Percentiles rank a stretch among this genome's conserved stretches.
phyloP scores from a whole-genome alignment of 352 stramenopile species.

The Plasmopara muralis region DNA sequence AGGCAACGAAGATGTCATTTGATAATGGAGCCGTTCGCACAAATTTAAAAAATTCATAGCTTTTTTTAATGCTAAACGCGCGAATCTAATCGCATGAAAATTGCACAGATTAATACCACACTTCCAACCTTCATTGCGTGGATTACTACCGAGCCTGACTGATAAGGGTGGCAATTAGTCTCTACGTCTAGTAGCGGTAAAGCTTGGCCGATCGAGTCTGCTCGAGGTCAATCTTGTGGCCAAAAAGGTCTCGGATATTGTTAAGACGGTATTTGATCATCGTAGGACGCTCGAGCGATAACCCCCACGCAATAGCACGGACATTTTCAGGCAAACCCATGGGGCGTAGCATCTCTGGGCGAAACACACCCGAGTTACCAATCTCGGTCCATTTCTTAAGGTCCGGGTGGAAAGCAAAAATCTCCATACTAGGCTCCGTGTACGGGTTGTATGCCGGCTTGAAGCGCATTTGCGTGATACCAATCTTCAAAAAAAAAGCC shows the following conservation, averaged over 20 bases:
- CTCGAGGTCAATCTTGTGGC: constrained; percentile 98
- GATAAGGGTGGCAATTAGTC: constrained; percentile 5
- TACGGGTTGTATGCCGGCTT: constrained; percentile 99
- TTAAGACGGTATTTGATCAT: constrained; percentile 99
- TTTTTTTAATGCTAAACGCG: no score
- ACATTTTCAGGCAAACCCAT: constrained; percentile 99
- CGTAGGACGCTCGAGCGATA: constrained; percentile 98
- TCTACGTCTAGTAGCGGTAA: constrained; percentile 65
- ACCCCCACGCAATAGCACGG: constrained; percentile 98
- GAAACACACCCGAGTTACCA: constrained; percentile 98
- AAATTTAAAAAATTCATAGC: no score
- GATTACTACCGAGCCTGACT: no score
- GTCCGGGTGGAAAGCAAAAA: constrained; percentile 99
- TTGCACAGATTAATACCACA: no score
- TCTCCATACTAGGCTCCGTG: constrained; percentile 99
- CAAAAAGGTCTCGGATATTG: constrained; percentile 99
- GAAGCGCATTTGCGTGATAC: constrained; percentile 98
- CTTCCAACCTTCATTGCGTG: no score
- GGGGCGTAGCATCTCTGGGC: constrained; percentile 97
- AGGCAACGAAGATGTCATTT: no score
- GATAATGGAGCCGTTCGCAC: no score
- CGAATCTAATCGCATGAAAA: no score
- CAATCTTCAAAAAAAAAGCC: constrained; percentile 99
- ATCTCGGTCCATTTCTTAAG: constrained; percentile 99
- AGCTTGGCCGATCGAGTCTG: constrained; percentile 91